These are phyloP conservation scores for Fusarium sp. DNA, from an alignment of 2,329 filamentous ascomycete genomes.

Conservation along the genomic window DNA sequence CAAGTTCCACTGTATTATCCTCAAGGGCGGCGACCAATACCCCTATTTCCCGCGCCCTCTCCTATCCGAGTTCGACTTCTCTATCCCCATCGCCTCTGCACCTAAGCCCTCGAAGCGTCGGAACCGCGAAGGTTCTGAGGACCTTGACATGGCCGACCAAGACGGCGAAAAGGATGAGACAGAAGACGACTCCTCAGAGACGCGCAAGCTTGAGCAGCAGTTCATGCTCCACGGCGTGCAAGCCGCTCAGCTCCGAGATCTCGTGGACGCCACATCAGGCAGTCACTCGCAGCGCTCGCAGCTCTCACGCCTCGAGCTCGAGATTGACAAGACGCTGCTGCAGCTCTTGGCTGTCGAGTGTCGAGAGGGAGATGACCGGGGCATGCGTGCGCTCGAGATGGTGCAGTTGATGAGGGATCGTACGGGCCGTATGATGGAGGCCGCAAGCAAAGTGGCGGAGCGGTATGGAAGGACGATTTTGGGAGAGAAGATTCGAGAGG, in stretches of 20 bases:
- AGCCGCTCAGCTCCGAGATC: constrained; percentile 79
- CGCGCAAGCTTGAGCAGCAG: constrained; percentile 77
- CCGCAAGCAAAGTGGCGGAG: constrained; percentile 88
- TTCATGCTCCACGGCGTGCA: constrained; percentile 81
- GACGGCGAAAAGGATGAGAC: constrained; percentile 48
- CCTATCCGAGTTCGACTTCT: constrained; percentile 93
- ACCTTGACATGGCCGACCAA: constrained; percentile 50
- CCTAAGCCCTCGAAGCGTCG: constrained; percentile 50
- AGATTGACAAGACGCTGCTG: constrained; percentile 89
- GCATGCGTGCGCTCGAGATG: constrained; percentile 94
- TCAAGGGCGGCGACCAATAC: constrained; percentile 93
- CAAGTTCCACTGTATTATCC: constrained; percentile 98
- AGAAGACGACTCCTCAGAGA: constrained; percentile 58
- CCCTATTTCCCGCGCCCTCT: constrained; percentile 92
- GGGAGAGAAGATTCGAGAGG: constrained; percentile 88
- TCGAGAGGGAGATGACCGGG: constrained; percentile 88
- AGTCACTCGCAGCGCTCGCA: constrained; percentile 70
- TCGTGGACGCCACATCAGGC: constrained; percentile 72
- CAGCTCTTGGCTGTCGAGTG: constrained; percentile 92
- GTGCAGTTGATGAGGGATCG: constrained; percentile 86
- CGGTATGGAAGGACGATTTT: constrained; percentile 84
- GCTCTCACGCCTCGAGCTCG: constrained; percentile 78
- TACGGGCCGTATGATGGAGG: constrained; percentile 89
- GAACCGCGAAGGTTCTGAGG: constrained; percentile 47
- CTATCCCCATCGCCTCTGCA: constrained; percentile 77